Conservation (phyloP, 129 eudicot species). For the Saposhnikovia divaricata region DNA sequence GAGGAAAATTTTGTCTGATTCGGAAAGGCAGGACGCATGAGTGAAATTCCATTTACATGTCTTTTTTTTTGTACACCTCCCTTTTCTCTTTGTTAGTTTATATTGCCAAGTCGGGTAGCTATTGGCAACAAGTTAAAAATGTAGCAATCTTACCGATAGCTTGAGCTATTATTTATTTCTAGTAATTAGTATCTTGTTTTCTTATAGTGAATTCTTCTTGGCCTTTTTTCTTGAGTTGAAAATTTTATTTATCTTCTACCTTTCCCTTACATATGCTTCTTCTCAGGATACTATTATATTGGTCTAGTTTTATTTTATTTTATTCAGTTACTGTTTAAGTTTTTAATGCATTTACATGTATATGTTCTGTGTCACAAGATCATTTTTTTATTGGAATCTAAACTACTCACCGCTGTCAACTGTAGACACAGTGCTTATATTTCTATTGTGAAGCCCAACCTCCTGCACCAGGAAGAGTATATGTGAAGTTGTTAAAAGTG, state of each 20-base stretch:
- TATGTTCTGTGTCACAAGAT: slow-evolving; percentile 42
- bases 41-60: not conserved
- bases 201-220: not conserved
- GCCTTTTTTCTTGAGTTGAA: not conserved
- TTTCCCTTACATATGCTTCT: not conserved
- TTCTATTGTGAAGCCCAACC: too few relatives aligned
- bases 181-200: not conserved
- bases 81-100: not conserved
- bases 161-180: not conserved
- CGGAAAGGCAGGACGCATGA: not conserved
- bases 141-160: not conserved
- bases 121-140: not conserved
- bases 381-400: too few relatives aligned
- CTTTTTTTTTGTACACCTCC: not conserved
- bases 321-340: not conserved
- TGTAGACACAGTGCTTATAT: too few relatives aligned
- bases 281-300: not conserved
- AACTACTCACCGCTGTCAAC: too few relatives aligned
- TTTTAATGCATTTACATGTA: slow-evolving; percentile 12
- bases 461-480: too few relatives aligned
- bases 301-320: not conserved
- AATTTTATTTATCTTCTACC: not conserved
- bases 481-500: too few relatives aligned
- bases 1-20: not conserved
- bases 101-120: not conserved